Evolutionary conservation across 2,329 filamentous ascomycete species (phyloP).

Genomic region (Botryotinia convoluta): DNA sequence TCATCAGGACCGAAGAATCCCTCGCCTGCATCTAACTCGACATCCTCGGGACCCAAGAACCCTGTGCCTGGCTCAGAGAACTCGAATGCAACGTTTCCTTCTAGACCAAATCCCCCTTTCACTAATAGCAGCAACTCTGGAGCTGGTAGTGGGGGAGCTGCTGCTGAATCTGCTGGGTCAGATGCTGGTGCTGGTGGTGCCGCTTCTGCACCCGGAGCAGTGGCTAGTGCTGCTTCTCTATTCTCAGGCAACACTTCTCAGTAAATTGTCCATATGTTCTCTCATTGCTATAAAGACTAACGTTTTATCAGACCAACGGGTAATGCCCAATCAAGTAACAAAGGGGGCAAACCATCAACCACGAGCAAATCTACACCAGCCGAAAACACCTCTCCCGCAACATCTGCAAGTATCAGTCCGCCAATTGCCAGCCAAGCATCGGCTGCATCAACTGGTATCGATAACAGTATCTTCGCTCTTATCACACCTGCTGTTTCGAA

Average conservation of each 20-base stretch:
- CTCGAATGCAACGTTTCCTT: conserved; percentile 1
- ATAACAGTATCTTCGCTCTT: conserved; percentile 6
- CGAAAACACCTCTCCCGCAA: conserved; percentile 14
- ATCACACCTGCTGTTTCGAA: conserved; percentile 10
- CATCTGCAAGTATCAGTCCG: conserved; percentile 7
- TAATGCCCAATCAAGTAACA: conserved; percentile 8
- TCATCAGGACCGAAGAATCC: neutral
- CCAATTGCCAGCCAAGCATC: conserved; percentile 19
- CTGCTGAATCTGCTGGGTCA: neutral
- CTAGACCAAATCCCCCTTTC: conserved; percentile 12
- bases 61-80: neutral
- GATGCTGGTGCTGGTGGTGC: neutral
- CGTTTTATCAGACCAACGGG: conserved; percentile 3
- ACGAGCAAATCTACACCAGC: conserved; percentile 10
- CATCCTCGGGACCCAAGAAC: neutral
- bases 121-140: neutral
- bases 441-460: conserved; percentile 15
- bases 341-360: conserved; percentile 3
- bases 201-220: conserved; percentile 10
- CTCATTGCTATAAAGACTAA: neutral
- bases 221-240: conserved; percentile 14
- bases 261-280: neutral
- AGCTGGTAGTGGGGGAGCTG: neutral
- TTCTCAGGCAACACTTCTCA: conserved; percentile 12
- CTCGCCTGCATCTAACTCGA: neutral